Conservation (phyloP, 2,329 filamentous ascomycete genomes). For the Sarocladium brachiariae region DNA sequence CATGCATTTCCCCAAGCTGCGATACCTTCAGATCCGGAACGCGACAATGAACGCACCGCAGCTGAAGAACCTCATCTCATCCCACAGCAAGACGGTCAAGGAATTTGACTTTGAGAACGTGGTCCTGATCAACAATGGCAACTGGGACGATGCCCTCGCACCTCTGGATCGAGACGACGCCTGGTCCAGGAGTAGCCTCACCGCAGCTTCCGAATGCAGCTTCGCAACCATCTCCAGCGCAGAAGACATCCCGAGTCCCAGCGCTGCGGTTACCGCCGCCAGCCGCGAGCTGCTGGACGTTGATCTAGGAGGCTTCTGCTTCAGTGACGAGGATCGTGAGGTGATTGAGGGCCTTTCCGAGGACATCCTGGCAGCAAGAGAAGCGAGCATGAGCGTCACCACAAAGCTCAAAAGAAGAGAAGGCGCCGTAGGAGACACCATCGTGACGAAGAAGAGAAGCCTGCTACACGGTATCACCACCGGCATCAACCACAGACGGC, state of each 20-base stretch:
- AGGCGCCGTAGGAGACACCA: slow-evolving; percentile 32
- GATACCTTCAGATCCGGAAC: slow-evolving; percentile 66
- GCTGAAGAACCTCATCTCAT: slow-evolving; percentile 59
- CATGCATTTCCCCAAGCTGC: slow-evolving; percentile 60
- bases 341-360: slow-evolving; percentile 24
- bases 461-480: slow-evolving; percentile 14
- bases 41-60: slow-evolving; percentile 64
- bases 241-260: slow-evolving; percentile 38
- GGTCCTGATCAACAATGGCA: slow-evolving; percentile 57
- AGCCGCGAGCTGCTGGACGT: slow-evolving; percentile 39
- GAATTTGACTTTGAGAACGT: slow-evolving; percentile 80
- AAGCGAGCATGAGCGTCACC: slow-evolving; percentile 32
- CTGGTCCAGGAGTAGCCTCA: slow-evolving; percentile 27
- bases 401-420: slow-evolving; percentile 42
- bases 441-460: slow-evolving; percentile 18
- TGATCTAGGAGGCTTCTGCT: slow-evolving; percentile 32
- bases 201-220: slow-evolving; percentile 24
- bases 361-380: slow-evolving; percentile 24
- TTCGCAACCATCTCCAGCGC: slow-evolving; percentile 26
- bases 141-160: slow-evolving; percentile 77
- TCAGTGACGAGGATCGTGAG: slow-evolving; percentile 26
- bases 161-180: slow-evolving; percentile 47
- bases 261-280: slow-evolving; percentile 48
- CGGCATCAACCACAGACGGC: slow-evolving; percentile 18
- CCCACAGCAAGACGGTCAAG: slow-evolving; percentile 60